These are phyloP conservation scores for Aspergillus saccharolyticus DNA, from an alignment of 495 filamentous ascomycete species.

Conservation along the genomic window DNA sequence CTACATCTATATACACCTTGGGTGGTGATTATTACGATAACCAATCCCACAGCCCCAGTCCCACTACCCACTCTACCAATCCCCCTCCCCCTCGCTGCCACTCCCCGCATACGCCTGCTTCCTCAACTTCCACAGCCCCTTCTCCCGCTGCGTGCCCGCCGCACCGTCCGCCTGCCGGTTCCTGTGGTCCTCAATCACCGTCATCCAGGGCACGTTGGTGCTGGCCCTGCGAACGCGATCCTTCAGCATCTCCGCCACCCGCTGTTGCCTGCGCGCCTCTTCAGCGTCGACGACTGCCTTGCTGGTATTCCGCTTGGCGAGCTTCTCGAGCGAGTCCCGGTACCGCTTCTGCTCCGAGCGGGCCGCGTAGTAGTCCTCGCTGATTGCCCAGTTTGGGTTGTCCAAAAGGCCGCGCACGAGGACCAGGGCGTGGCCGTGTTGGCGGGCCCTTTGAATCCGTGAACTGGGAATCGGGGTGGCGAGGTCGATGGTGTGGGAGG, in stretches of 20 bases:
- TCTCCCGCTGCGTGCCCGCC: constrained; percentile 26
- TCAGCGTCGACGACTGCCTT: constrained; percentile 11
- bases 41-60: not conserved
- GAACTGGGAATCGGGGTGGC: constrained; percentile 43
- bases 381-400: constrained; percentile 48
- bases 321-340: constrained; percentile 19
- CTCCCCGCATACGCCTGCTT: constrained; percentile 43
- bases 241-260: constrained; percentile 24
- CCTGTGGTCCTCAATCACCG: constrained; percentile 38
- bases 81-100: constrained; percentile 39
- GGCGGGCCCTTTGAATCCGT: constrained; percentile 26
- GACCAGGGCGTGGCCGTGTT: constrained; percentile 37
- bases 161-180: constrained; percentile 26
- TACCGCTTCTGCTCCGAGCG: constrained; percentile 35
- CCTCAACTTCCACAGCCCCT: constrained; percentile 40
- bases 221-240: constrained; percentile 37
- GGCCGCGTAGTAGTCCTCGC: constrained; percentile 41
- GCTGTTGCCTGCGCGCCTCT: not conserved
- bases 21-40: too few relatives aligned
- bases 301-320: constrained; percentile 21
- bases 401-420: constrained; percentile 51
- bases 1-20: not conserved
- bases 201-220: constrained; percentile 42
- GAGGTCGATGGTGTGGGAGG: constrained; percentile 38
- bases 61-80: constrained; percentile 21